These are phyloP conservation scores for Rhizoclosmatium sp. DNA, from an alignment of 192 early-diverging fungal species.

Conservation along the genomic window DNA sequence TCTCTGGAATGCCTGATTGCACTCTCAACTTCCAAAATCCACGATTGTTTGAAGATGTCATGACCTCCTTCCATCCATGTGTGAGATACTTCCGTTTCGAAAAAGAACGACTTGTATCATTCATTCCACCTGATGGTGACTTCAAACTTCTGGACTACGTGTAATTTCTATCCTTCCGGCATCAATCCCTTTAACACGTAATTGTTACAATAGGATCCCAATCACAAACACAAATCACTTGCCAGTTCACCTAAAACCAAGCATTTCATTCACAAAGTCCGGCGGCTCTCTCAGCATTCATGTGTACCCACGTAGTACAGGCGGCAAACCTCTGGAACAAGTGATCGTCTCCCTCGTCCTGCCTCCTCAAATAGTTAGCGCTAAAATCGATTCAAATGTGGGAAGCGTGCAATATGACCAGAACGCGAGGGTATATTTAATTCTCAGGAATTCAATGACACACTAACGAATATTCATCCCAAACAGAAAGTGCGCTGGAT, in stretches of 20 bases:
- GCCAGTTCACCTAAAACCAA: constrained; percentile 70
- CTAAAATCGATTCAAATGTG: constrained; percentile 65
- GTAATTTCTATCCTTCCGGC: constrained; percentile 32
- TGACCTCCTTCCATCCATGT: constrained; percentile 85
- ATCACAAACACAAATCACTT: constrained; percentile 63
- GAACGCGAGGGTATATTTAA: constrained; percentile 58
- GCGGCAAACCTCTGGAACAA: constrained; percentile 73
- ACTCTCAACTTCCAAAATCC: constrained; percentile 77
- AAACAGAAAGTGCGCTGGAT: constrained; percentile 69
- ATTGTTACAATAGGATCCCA: constrained; percentile 56
- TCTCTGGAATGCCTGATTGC: constrained; percentile 93
- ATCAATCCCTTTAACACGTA: not conserved
- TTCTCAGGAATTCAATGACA: not conserved
- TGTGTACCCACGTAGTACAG: constrained; percentile 67
- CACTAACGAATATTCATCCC: not conserved
- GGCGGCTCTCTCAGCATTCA: constrained; percentile 77
- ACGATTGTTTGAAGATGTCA: constrained; percentile 74
- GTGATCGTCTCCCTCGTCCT: constrained; percentile 58
- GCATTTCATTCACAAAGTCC: constrained; percentile 61
- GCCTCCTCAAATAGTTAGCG: constrained; percentile 64
- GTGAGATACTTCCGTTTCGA: constrained; percentile 84
- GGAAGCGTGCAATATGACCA: constrained; percentile 78
- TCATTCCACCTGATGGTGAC: constrained; percentile 93
- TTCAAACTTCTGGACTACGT: constrained; percentile 88
- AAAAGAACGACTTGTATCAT: constrained; percentile 78